phyloP scores from a whole-genome alignment of 192 early-diverging fungal genomes.

The Coemansia asiatica region DNA sequence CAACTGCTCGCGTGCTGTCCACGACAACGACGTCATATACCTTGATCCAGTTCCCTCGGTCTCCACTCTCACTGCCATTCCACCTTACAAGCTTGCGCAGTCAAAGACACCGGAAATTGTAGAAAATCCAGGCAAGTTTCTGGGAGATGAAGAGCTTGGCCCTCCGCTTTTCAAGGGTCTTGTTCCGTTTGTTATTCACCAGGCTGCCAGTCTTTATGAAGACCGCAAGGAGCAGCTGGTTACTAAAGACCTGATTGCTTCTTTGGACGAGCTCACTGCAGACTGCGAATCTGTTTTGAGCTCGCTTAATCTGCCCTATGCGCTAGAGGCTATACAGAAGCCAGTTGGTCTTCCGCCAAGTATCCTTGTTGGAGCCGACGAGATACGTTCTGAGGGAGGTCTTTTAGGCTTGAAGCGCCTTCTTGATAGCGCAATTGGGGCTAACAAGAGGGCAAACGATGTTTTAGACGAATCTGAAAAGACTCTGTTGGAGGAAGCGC shows the following conservation, averaged over 20 bases:
- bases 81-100: conserved; percentile 72
- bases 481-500: conserved; percentile 40
- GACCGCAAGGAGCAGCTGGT: conserved; percentile 78
- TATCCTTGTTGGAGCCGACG: conserved; percentile 69
- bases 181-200: conserved; percentile 90
- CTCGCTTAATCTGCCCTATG: conserved; percentile 67
- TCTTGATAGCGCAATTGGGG: conserved; percentile 61
- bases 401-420: conserved; percentile 61
- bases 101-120: conserved; percentile 60
- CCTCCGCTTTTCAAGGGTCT: conserved; percentile 79
- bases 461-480: conserved; percentile 63
- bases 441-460: conserved; percentile 49
- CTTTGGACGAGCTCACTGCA: conserved; percentile 68
- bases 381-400: conserved; percentile 74
- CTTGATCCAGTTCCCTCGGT: conserved; percentile 71
- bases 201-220: conserved; percentile 83
- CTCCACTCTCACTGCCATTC: conserved; percentile 61
- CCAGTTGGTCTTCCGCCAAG: conserved; percentile 73
- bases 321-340: conserved; percentile 72
- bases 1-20: conserved; percentile 66
- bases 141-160: conserved; percentile 67
- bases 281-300: conserved; percentile 68
- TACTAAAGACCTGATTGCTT: conserved; percentile 62
- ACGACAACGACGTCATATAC: conserved; percentile 93
- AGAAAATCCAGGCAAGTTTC: conserved; percentile 66